A percentile compares a stretch with the other conserved stretches of the same genome.
Evolutionary conservation across 441 rosid species (phyloP).

Genomic region (Kokia cookei): DNA sequence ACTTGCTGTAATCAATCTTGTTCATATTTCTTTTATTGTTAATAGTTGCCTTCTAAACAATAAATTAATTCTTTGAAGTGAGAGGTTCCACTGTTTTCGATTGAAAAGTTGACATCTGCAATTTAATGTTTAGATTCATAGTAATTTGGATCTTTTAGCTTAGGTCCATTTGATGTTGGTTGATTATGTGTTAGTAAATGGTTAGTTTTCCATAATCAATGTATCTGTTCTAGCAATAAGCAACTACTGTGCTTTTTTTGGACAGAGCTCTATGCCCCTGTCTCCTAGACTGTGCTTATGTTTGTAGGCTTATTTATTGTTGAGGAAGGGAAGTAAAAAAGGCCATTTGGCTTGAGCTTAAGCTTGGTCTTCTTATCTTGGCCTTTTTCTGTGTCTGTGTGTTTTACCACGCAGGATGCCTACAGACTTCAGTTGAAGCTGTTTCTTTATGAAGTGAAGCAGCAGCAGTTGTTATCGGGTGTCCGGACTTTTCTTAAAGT

Average conservation of each 20-base stretch:
- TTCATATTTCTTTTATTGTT: not conserved
- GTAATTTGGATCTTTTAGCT: not conserved
- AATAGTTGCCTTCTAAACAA: not conserved
- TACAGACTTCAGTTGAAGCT: conserved; percentile 91
- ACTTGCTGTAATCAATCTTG: not conserved
- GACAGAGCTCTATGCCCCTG: not conserved
- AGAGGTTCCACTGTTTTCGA: not conserved
- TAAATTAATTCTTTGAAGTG: not conserved
- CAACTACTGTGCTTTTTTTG: not conserved
- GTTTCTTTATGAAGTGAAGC: conserved; percentile 90
- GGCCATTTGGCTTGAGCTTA: not conserved
- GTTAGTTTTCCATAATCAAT: not conserved
- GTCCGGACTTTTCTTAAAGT: conserved; percentile 81
- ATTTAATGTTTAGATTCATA: not conserved
- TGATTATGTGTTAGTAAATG: not conserved
- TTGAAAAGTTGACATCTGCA: not conserved
- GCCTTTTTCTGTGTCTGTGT: not conserved
- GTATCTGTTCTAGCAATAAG: not conserved
- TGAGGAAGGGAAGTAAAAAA: not conserved
- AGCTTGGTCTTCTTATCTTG: not conserved
- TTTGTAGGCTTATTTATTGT: not conserved
- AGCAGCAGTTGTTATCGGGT: conserved; percentile 79
- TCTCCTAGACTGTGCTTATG: not conserved
- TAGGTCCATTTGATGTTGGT: not conserved
- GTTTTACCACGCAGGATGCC: conserved; percentile 62